A percentile compares a stretch with the other conserved stretches of the same genome.
Conservation (phyloP, 2,329 filamentous ascomycete genomes). For the Trichoderma cornu-damae region DNA sequence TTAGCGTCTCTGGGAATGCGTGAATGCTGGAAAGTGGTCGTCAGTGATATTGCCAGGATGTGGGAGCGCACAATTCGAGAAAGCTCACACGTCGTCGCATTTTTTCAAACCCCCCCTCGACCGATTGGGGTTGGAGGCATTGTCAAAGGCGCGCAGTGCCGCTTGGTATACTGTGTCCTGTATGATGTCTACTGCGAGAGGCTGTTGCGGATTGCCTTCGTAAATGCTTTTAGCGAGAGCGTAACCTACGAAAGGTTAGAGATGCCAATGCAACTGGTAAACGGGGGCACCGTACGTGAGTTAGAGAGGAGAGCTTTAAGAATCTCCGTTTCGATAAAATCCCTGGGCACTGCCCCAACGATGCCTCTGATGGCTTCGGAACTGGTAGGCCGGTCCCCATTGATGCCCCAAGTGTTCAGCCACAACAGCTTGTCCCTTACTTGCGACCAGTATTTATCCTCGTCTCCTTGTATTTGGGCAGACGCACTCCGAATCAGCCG, state of each 20-base stretch:
- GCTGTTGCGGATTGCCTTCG: slow-evolving; percentile 45
- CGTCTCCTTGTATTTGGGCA: slow-evolving; percentile 48
- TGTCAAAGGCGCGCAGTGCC: slow-evolving; percentile 69
- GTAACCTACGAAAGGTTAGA: slow-evolving; percentile 46
- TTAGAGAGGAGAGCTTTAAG: slow-evolving; percentile 61
- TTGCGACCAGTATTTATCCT: slow-evolving; percentile 59
- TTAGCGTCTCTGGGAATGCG: slow-evolving; percentile 57
- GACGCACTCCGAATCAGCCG: slow-evolving; percentile 54
- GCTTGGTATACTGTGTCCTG: slow-evolving; percentile 57
- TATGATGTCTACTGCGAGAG: slow-evolving; percentile 47
- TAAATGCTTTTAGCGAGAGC: slow-evolving; percentile 58
- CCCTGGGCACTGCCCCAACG: slow-evolving; percentile 54
- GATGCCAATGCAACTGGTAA: neutral
- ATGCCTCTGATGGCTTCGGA: slow-evolving; percentile 52
- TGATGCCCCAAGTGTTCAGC: slow-evolving; percentile 66
- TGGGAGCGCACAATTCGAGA: slow-evolving; percentile 1
- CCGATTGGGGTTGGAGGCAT: slow-evolving; percentile 74
- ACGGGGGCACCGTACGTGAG: slow-evolving; percentile 45
- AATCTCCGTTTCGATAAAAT: slow-evolving; percentile 64
- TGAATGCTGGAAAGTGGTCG: slow-evolving; percentile 47
- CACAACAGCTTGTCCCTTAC: slow-evolving; percentile 63
- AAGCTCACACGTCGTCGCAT: slow-evolving; percentile 69
- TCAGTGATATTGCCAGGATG: neutral
- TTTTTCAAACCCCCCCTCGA: slow-evolving; percentile 72
- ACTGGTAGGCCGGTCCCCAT: slow-evolving; percentile 15